Evolutionary conservation across 2,329 filamentous ascomycete species (phyloP), one percentile per base, ranked within the genome.

Genomic region (Zasmidium angulare): DNA sequence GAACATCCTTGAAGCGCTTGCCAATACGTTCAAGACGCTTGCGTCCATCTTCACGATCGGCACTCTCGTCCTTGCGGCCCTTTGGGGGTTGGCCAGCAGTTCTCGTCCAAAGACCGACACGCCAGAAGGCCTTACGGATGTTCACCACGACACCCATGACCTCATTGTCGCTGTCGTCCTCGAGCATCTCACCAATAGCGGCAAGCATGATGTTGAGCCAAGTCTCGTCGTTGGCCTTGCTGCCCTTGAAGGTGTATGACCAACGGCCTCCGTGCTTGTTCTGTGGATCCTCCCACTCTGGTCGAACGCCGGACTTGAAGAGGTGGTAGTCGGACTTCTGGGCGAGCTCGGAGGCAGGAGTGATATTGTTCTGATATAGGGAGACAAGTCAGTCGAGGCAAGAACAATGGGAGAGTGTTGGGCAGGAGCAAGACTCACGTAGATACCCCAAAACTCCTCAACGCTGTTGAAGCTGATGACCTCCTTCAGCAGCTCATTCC

Each of bases 261-360:
- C 95, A 99, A 80, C 97, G 97, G 79, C 95, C 95, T 70, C 95
- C 95, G 76, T 98, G 92, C 85, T 98, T 99, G 83, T 99, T 99
- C 82, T 98, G 92, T 23, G 86, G 84, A 76, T 99, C 95, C 79
- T 99, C 95, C 95, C 95, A 99, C 80, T 99, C 96, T 36, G 95
- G 95, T 65, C 95, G 91, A 64, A 99, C 91, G 66, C 93, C 93
- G 71, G 89, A 89, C 84, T 99, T 99, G 89, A 99, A 99, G 48
- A 99, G 89, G 75, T 99, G 96, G 81, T 99, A 99, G 78, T 99
- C 95, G 74, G 95, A 96, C 83, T 99, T 99, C 74, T 96, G 87
- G 48, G 93, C 91, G 47, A 99, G 88, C 72, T 98, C 92, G 69
- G 93, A 97, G 69, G 96, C 93, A 47, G 93, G 89, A 53, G 93